phyloP scores from a whole-genome alignment of 169 alveolate genomes.

The Eimeria maxima region DNA sequence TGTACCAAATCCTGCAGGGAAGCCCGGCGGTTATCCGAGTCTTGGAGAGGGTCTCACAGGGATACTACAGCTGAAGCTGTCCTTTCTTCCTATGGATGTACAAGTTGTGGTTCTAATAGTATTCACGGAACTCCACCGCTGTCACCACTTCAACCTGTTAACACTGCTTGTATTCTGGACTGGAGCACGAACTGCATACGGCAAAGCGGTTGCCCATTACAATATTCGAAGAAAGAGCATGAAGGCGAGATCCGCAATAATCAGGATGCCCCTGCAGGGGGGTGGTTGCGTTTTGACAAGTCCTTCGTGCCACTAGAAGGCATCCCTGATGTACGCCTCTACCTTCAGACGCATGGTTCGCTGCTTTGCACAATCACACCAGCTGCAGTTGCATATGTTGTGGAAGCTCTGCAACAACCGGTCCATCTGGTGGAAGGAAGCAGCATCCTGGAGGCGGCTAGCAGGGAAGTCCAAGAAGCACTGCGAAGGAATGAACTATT shows the following conservation, averaged over 20 bases:
- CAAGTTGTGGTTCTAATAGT: not conserved
- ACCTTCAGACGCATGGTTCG: slow-evolving; percentile 65
- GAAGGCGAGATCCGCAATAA: not conserved
- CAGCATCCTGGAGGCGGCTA: slow-evolving; percentile 61
- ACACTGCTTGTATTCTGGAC: slow-evolving; percentile 35
- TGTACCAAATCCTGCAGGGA: not conserved
- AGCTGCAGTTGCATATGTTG: slow-evolving; percentile 34
- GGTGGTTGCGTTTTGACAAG: slow-evolving; percentile 68
- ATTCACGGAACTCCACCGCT: slow-evolving; percentile 45
- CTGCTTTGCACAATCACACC: slow-evolving; percentile 56
- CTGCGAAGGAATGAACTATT: slow-evolving; percentile 43
- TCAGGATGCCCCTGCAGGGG: slow-evolving; percentile 43
- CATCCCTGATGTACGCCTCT: slow-evolving; percentile 33
- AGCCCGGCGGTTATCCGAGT: not conserved
- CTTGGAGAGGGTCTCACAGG: not conserved
- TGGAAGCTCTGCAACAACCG: slow-evolving; percentile 14
- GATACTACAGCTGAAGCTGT: not conserved
- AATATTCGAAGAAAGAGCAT: not conserved
- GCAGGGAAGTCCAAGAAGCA: slow-evolving; percentile 60
- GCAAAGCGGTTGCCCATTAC: slow-evolving; percentile 38
- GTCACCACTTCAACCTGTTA: slow-evolving; percentile 18
- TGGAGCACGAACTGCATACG: slow-evolving; percentile 55
- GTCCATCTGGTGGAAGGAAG: slow-evolving; percentile 58
- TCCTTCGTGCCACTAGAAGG: slow-evolving; percentile 64
- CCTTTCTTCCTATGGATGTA: not conserved